Percentiles rank a stretch among this genome's conserved stretches.
These are phyloP conservation scores for Exobasidium rhododendri DNA, from an alignment of 1,284 basidiomycete species.

Conservation along the genomic window DNA sequence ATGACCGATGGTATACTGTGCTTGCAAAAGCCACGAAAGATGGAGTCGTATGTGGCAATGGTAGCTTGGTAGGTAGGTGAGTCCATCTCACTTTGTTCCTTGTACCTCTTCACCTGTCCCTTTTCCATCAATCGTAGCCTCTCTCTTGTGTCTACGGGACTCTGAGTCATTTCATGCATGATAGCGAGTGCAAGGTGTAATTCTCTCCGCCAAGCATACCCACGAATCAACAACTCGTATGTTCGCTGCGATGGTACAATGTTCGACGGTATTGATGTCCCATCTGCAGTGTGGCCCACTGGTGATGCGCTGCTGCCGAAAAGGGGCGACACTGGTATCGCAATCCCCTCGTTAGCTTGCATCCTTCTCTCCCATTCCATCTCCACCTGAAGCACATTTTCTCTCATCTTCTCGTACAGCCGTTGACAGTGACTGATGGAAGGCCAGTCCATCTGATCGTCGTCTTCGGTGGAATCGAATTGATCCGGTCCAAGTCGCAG, in stretches of 20 bases:
- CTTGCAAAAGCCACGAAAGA: slow-evolving; percentile 8
- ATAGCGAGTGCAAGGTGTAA: slow-evolving; percentile 1
- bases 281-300: too few species aligned
- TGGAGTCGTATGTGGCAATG: not conserved
- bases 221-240: not conserved
- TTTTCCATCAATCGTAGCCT: not conserved
- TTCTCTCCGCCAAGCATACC: not conserved
- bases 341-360: not conserved
- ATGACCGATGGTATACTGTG: slow-evolving; percentile 1
- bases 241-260: not conserved
- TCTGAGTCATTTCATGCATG: slow-evolving; percentile 1
- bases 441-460: not conserved
- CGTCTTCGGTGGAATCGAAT: not conserved
- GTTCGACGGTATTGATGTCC: not conserved
- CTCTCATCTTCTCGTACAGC: not conserved
- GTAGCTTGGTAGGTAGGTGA: not conserved
- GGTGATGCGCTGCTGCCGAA: too few species aligned
- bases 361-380: not conserved
- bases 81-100: not conserved
- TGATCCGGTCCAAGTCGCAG: not conserved
- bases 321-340: not conserved
- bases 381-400: not conserved
- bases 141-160: not conserved
- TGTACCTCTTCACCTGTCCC: not conserved
- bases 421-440: not conserved